These are phyloP conservation scores for Shiraia sp. DNA, from an alignment of 2,329 filamentous ascomycete genomes.

Conservation along the genomic window DNA sequence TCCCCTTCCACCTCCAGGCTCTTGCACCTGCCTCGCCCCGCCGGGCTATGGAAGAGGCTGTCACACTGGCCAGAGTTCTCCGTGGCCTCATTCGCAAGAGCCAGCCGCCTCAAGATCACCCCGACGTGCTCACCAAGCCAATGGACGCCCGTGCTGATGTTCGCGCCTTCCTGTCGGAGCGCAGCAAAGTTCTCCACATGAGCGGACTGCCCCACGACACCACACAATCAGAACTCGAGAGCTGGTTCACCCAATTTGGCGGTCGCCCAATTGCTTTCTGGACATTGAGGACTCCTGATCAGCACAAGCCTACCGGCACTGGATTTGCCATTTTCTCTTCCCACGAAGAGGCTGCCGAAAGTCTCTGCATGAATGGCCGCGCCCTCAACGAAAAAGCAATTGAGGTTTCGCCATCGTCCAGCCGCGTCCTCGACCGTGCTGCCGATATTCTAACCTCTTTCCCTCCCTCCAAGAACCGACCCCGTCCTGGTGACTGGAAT, in stretches of 20 bases:
- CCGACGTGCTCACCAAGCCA: conserved; percentile 89
- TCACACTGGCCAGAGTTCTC: conserved; percentile 90
- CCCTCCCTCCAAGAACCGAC: conserved; percentile 97
- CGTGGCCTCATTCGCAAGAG: conserved; percentile 94
- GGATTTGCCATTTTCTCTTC: conserved; percentile 99
- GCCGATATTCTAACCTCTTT: conserved; percentile 96
- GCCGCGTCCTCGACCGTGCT: conserved; percentile 90
- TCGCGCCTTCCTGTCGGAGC: conserved; percentile 90
- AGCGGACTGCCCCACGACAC: conserved; percentile 96
- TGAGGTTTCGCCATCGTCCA: conserved; percentile 97
- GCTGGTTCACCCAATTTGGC: conserved; percentile 99
- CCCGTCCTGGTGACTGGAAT: conserved; percentile 96
- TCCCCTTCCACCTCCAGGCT: conserved; percentile 96
- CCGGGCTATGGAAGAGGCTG: conserved; percentile 95
- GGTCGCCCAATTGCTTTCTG: conserved; percentile 98
- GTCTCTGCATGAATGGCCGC: conserved; percentile 97
- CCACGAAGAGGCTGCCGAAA: conserved; percentile 98
- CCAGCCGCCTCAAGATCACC: conserved; percentile 88
- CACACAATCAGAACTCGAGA: conserved; percentile 97
- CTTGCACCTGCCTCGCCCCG: conserved; percentile 93
- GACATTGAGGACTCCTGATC: conserved; percentile 95
- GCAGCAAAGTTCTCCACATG: conserved; percentile 98
- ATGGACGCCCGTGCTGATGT: conserved; percentile 98
- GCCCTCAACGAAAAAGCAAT: conserved; percentile 98
- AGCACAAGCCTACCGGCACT: conserved; percentile 98